Evolutionary conservation across 768 basidiomycete species (phyloP).

Genomic region (Suillus hirtellus): DNA sequence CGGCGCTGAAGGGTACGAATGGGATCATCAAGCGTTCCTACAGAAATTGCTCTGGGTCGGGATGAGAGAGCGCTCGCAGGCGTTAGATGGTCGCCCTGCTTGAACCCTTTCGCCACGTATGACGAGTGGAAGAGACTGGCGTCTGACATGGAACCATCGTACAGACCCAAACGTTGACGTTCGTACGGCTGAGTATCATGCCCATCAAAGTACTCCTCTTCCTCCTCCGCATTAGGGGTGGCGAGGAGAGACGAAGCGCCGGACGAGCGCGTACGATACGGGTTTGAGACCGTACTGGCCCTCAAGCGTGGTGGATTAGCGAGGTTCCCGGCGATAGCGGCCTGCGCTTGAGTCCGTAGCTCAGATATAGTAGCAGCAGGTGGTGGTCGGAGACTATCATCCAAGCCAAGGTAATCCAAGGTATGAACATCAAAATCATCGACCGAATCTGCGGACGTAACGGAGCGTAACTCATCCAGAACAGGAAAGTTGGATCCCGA

Average conservation of each 20-base stretch:
- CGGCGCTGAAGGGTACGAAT: conserved; percentile 69
- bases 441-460: conserved; percentile 73
- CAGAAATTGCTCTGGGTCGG: conserved; percentile 83
- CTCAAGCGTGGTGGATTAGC: conserved; percentile 79
- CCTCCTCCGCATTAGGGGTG: conserved; percentile 64
- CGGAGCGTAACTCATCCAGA: conserved; percentile 81
- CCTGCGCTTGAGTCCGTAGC: conserved; percentile 85
- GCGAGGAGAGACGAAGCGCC: conserved; percentile 60
- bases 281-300: conserved; percentile 91
- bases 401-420: conserved; percentile 94
- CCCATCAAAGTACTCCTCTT: conserved; percentile 73
- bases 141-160: conserved; percentile 55
- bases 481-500: conserved; percentile 59
- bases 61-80: conserved; percentile 41
- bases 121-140: conserved; percentile 54
- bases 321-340: conserved; percentile 83
- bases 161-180: conserved; percentile 62
- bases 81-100: conserved; percentile 66
- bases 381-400: conserved; percentile 73
- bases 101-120: conserved; percentile 73
- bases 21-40: conserved; percentile 84
- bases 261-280: conserved; percentile 73
- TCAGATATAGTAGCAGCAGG: conserved; percentile 88
- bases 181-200: conserved; percentile 47
- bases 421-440: conserved; percentile 94